Base-by-base conservation (phyloP, 2,329 filamentous ascomycete species). In the Sclerotinia nivalis region DNA sequence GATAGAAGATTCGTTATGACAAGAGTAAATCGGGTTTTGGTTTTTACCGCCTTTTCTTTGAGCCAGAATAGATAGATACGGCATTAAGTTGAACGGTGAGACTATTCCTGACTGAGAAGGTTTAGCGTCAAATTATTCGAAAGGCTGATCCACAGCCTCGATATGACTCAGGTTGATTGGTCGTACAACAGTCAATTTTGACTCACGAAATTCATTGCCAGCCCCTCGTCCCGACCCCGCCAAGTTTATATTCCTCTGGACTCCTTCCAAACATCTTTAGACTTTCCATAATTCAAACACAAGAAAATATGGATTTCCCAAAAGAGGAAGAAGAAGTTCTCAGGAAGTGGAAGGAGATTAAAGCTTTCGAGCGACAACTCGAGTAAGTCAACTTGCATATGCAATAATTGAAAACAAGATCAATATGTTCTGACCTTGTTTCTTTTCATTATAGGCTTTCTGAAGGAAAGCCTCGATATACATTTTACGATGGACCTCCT, bases 401-500 rank as follows among this genome's bases (percentile, higher is more conserved):
- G 15, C 34, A 40, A 34, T 25, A 28, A 52, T 12, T 52, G 47
- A 22, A 65, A 65, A 13, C 20, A 28, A 52, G 2, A 28, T 52
- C n/a, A 58, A 37, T n/a, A 52, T 25, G 49, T 52, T 12, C 61
- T 65, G 47, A 65, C 34, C 13, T 52, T 22, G 31, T 65, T 49
- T 56, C 18, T 43, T 55, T 10, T 47, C n/a, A 59, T 45, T 18
- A 18, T 45, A 69, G 68, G 82, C 88, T 98, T 71, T 96, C 94
- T 15, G 87, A 92, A 80, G 92, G 91, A 69, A 88, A 90, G 72
- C 88, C 91, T 73, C 91, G 89, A 68, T 99, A 97, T 80, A 97
- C 93, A 69, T 99, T 99, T 83, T 98, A 97, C 83, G 92, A 95
- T 85, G 92, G 92, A 15, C 91, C 91, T 70, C 91, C 91, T 7